Evolutionary conservation across 2,329 filamentous ascomycete genomes (phyloP), one percentile per base, ranked within the genome.

Genomic region (Sclerotinia sclerotiorum): DNA sequence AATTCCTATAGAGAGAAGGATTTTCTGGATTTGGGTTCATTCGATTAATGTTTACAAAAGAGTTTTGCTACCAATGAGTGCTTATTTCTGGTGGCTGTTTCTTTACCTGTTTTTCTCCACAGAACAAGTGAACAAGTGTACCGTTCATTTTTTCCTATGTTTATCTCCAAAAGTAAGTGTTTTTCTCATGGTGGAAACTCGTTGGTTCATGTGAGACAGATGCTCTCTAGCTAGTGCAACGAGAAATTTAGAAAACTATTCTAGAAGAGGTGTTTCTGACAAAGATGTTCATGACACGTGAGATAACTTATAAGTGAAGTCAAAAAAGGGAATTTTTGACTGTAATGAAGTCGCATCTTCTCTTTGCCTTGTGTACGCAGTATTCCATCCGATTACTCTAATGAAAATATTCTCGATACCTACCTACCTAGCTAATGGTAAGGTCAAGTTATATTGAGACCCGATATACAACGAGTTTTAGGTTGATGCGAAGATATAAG

Each of bases 1-100:
- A 70, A 71, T 70, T 68, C 67, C 69, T 71, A 72, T 71, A 71
- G 68, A 71, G 21, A 39, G 24, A 24, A 46, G 42, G 42, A 49
- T 66, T 39, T 42, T 49, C 39, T 56, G 55, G 46, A n/a, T 57
- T 66, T 48, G 52, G 52, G n/a, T 35, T 58, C 27, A 66, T 49
- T 66, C 63, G 44, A 66, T 46, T 48, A 58, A 48, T 66, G 32
- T 35, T 66, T 48, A 27, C 42, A 24, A 8, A 19, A 24, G 27
- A 51, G 24, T 51, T 2, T 13, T 62, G 5, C n/a, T 35, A 39
- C 29, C 49, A 62, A 51, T 39, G 17, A 51, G 32, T 51, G 46
- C 3, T 10, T 27, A 21, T 62, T 19, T n/a, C 32, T 8, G 15
- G 48, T 39, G n/a, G 46, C 10, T 32, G 7, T 24, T 11, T 24